phyloP scores from a whole-genome alignment of 2,329 filamentous ascomycete genomes.

The Fusarium sp. region DNA sequence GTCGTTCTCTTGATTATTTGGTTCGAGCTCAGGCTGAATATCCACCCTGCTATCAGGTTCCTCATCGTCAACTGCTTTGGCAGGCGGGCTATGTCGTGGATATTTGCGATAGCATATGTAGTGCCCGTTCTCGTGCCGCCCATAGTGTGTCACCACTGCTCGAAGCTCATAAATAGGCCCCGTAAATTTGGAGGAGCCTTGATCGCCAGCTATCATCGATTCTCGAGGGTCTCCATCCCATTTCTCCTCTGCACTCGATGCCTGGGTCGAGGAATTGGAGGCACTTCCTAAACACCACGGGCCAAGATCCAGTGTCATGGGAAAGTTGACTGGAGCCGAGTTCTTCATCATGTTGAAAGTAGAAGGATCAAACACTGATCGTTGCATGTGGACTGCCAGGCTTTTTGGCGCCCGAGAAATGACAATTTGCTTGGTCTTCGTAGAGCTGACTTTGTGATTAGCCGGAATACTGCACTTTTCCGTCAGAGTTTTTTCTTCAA shows the following conservation, averaged over 20 bases:
- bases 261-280: background rate
- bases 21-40: background rate
- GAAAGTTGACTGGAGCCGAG: constrained; percentile 80
- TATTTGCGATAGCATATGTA: constrained; percentile 91
- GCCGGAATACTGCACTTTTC: constrained; percentile 73
- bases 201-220: constrained; percentile 76
- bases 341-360: constrained; percentile 88
- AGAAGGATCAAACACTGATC: constrained; percentile 87
- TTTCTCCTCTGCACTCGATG: constrained; percentile 59
- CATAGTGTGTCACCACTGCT: constrained; percentile 88
- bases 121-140: constrained; percentile 93
- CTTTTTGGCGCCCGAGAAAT: constrained; percentile 84
- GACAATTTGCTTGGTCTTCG: constrained; percentile 90
- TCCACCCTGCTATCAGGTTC: constrained; percentile 26
- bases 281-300: constrained; percentile 83
- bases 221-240: constrained; percentile 75
- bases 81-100: constrained; percentile 46
- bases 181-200: constrained; percentile 58
- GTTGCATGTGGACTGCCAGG: constrained; percentile 87
- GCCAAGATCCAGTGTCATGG: constrained; percentile 76
- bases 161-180: constrained; percentile 78
- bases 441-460: constrained; percentile 76
- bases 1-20: constrained; percentile 15
- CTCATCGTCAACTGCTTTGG: constrained; percentile 2
- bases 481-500: constrained; percentile 72